A percentile compares a stretch with the other conserved stretches of the same genome.
Conservation (phyloP, 768 basidiomycete species). For the Hygrophoropsis aurantiaca region DNA sequence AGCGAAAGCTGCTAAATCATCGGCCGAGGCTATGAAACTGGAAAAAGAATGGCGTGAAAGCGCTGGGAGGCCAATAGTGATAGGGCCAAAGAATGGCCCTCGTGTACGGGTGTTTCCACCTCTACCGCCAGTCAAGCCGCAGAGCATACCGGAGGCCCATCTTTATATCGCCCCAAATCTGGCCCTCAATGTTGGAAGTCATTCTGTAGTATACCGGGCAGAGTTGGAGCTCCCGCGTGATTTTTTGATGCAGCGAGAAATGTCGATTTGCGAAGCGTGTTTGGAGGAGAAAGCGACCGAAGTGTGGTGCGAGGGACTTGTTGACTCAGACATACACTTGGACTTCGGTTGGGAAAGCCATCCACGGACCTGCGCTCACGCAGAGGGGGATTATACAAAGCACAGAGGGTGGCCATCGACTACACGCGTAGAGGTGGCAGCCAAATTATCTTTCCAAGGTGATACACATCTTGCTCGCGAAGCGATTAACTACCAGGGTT, state of each 20-base stretch:
- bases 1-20: slow-evolving; percentile 3
- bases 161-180: slow-evolving; percentile 38
- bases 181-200: slow-evolving; percentile 41
- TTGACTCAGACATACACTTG: too few species aligned
- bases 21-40: neutral
- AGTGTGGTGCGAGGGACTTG: too few species aligned
- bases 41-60: neutral
- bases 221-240: slow-evolving; percentile 46
- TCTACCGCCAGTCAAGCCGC: slow-evolving; percentile 16
- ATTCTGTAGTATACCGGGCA: slow-evolving; percentile 46
- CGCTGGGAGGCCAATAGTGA: slow-evolving; percentile 4
- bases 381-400: too few species aligned
- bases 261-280: too few species aligned
- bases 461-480: slow-evolving; percentile 30
- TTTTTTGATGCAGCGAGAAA: slow-evolving; percentile 22
- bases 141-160: slow-evolving; percentile 35
- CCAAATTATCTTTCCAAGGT: slow-evolving; percentile 34
- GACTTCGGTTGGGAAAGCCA: too few species aligned
- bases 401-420: too few species aligned
- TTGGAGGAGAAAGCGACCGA: too few species aligned
- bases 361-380: slow-evolving; percentile 13
- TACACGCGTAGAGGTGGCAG: slow-evolving; percentile 31
- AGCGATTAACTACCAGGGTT: slow-evolving; percentile 6
- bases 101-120: slow-evolving; percentile 21
- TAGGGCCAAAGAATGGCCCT: slow-evolving; percentile 21